These are phyloP conservation scores for Tripidium arundinaceum DNA, from an alignment of 202 grass and related monocot species.

Conservation along the genomic window DNA sequence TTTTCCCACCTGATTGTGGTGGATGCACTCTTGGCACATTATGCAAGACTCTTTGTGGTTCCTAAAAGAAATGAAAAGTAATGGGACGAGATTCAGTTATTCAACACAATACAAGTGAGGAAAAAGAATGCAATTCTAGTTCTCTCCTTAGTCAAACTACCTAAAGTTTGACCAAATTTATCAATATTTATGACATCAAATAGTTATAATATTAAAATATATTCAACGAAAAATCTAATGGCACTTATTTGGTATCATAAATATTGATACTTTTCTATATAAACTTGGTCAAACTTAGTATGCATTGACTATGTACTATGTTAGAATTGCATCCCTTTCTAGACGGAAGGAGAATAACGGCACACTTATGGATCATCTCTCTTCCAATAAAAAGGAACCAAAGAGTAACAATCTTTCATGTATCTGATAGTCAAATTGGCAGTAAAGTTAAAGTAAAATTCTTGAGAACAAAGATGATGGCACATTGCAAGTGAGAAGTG, in stretches of 20 bases:
- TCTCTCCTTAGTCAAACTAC: not conserved
- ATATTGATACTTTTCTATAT: not conserved
- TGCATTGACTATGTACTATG: not conserved
- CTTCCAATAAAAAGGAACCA: not conserved
- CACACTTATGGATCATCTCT: not conserved
- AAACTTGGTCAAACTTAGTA: not conserved
- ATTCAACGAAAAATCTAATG: not conserved
- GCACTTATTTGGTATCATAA: not conserved
- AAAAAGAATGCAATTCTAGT: not conserved
- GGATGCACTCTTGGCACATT: slow-evolving; percentile 23
- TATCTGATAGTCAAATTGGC: slow-evolving; percentile 3
- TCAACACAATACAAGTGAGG: slow-evolving; percentile 5
- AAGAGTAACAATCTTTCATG: slow-evolving; percentile 6
- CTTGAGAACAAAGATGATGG: slow-evolving; percentile 14
- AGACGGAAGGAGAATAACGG: not conserved
- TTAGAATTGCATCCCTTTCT: not conserved
- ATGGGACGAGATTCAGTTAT: slow-evolving; percentile 15
- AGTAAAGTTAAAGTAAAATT: slow-evolving; percentile 9
- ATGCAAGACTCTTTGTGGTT: slow-evolving; percentile 40
- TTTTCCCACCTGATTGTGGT: slow-evolving; percentile 79
- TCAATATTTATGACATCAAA: not conserved
- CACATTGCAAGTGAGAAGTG: not conserved
- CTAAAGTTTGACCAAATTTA: not conserved
- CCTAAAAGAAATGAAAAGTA: slow-evolving; percentile 44
- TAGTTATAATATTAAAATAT: not conserved